A percentile compares a stretch with the other conserved stretches of the same genome.
Conservation (phyloP, 2,329 filamentous ascomycete genomes). For the Pseudocercospora vitis region DNA sequence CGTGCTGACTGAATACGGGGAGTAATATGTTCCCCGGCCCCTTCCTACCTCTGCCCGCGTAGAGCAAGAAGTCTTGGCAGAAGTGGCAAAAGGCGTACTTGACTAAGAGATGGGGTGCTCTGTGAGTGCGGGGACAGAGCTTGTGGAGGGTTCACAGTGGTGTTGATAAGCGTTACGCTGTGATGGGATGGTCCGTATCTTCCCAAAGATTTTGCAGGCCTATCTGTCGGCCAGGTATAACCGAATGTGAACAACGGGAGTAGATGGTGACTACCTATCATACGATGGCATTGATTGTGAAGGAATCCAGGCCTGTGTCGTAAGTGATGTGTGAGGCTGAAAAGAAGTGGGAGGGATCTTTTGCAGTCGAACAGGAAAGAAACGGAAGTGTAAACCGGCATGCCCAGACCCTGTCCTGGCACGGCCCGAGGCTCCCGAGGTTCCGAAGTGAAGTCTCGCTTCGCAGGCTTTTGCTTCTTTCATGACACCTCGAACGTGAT, state of each 20-base stretch:
- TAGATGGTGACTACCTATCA: no score
- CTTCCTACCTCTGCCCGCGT: neutral
- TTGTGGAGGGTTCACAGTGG: neutral
- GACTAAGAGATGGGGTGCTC: neutral
- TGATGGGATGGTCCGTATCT: neutral
- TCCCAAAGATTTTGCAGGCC: neutral
- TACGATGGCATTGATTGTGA: no score
- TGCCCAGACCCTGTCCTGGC: neutral
- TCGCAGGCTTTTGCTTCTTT: no score
- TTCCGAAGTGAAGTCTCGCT: neutral
- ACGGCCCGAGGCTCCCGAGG: neutral
- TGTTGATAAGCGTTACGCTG: neutral
- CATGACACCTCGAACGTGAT: no score
- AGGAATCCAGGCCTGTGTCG: neutral
- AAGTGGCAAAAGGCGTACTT: neutral
- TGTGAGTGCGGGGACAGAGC: neutral
- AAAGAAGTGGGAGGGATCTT: neutral
- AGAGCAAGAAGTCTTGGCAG: neutral
- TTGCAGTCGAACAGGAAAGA: neutral
- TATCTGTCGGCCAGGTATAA: neutral
- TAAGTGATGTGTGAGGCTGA: neutral
- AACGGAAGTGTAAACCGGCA: neutral
- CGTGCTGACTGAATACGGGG: neutral
- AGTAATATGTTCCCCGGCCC: neutral
- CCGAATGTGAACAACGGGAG: no score